A percentile compares a stretch with the other conserved stretches of the same genome.
Conservation (phyloP, 352 stramenopile genomes). For the Globisporangium uncinulatum region DNA sequence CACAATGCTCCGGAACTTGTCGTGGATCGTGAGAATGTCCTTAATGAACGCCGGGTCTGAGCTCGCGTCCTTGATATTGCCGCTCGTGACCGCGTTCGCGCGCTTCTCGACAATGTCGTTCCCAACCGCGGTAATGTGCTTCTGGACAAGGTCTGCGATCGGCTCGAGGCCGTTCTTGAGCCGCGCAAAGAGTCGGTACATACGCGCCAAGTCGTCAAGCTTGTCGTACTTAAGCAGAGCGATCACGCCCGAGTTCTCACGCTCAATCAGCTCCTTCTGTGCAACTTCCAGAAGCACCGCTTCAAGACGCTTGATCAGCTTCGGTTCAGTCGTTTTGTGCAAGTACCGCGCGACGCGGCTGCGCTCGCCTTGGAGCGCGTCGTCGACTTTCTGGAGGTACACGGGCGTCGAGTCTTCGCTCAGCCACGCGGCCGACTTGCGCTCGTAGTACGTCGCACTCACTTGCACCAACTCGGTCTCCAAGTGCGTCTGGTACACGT, state of each 20-base stretch:
- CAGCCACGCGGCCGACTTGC: conserved; percentile 98
- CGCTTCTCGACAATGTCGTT: conserved; percentile 88
- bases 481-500: conserved; percentile 96
- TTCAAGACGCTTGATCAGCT: conserved; percentile 93
- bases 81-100: conserved; percentile 85
- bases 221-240: conserved; percentile 97
- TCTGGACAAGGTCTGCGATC: conserved; percentile 95
- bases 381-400: conserved; percentile 96
- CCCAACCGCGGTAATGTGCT: conserved; percentile 91
- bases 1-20: conserved; percentile 97
- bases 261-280: conserved; percentile 96
- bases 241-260: conserved; percentile 95
- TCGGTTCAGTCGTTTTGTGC: conserved; percentile 94
- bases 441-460: conserved; percentile 94
- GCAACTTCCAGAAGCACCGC: conserved; percentile 93
- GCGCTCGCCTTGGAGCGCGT: conserved; percentile 73
- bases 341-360: conserved; percentile 94
- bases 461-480: conserved; percentile 91
- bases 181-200: conserved; percentile 97
- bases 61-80: conserved; percentile 88
- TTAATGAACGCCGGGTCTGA: conserved; percentile 98
- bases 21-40: conserved; percentile 95
- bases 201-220: conserved; percentile 94
- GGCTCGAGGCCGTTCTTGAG: conserved; percentile 95
- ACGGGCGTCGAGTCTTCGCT: conserved; percentile 95